Percentiles rank a stretch among this genome's conserved stretches.
phyloP scores from a whole-genome alignment of 208 protist genomes.

The Leptomonas pyrrhocoris region DNA sequence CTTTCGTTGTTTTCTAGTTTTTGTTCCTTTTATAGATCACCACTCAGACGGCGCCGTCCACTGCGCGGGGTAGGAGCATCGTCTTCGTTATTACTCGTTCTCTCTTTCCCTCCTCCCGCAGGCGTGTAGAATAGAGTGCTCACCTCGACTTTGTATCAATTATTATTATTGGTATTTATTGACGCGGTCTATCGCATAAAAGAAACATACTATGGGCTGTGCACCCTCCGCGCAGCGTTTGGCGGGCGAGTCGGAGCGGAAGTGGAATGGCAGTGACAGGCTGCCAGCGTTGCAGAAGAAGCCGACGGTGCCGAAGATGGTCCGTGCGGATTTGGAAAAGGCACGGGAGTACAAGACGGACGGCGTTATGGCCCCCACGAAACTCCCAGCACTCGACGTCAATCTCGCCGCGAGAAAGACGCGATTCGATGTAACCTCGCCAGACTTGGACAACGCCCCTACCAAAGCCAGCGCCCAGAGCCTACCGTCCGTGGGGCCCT shows the following conservation, averaged over 20 bases:
- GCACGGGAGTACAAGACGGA: neutral
- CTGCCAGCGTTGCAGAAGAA: neutral
- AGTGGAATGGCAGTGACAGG: neutral
- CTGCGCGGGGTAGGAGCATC: too few species aligned
- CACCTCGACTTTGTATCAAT: too few species aligned
- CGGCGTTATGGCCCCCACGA: neutral
- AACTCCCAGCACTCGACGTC: neutral
- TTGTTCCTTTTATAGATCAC: too few species aligned
- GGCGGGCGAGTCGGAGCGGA: neutral
- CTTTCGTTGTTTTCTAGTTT: too few species aligned
- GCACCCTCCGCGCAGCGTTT: neutral
- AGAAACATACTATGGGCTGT: constrained; percentile 9
- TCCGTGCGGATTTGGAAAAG: neutral
- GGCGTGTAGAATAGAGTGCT: too few species aligned
- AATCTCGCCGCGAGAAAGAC: neutral
- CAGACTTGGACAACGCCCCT: constrained; percentile 1
- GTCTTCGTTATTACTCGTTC: too few species aligned
- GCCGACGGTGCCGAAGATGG: neutral
- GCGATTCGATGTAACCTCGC: neutral
- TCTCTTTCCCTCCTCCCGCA: too few species aligned
- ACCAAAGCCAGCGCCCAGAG: neutral
- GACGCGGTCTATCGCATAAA: too few species aligned
- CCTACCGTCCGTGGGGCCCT: neutral
- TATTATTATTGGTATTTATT: too few species aligned
- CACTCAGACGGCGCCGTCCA: too few species aligned